phyloP scores from a whole-genome alignment of 306 rosid genomes.

The Cotoneaster glaucophyllus region DNA sequence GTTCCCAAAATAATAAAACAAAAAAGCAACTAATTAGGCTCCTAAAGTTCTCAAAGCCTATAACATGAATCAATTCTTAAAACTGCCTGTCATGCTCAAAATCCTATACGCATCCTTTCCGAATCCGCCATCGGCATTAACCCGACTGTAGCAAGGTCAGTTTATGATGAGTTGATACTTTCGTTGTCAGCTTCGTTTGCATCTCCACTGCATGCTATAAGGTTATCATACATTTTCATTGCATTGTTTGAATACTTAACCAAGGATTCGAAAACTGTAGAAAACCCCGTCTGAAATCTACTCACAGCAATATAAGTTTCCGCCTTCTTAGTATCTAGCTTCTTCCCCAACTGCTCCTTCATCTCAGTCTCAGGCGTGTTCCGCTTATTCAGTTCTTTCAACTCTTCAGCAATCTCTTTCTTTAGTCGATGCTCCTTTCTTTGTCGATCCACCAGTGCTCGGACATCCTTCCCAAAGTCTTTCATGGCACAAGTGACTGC shows the following conservation, averaged over 20 bases:
- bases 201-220: conserved; percentile 36
- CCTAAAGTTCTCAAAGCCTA: neutral
- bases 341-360: neutral
- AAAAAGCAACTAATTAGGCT: neutral
- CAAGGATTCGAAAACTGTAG: neutral
- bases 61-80: neutral
- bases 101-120: neutral
- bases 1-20: neutral
- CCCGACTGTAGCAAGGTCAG: conserved; percentile 22
- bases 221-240: neutral
- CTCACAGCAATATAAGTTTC: neutral
- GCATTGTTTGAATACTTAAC: neutral
- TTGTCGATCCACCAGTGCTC: neutral
- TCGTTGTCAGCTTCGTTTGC: conserved; percentile 14
- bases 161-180: conserved; percentile 23
- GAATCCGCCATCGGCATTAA: neutral
- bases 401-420: neutral
- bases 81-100: neutral
- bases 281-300: neutral
- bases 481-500: neutral
- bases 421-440: neutral
- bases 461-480: neutral
- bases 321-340: neutral
- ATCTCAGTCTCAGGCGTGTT: neutral
- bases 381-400: neutral